phyloP scores from a whole-genome alignment of 257 asterid genomes.

The Solanum rostratum region DNA sequence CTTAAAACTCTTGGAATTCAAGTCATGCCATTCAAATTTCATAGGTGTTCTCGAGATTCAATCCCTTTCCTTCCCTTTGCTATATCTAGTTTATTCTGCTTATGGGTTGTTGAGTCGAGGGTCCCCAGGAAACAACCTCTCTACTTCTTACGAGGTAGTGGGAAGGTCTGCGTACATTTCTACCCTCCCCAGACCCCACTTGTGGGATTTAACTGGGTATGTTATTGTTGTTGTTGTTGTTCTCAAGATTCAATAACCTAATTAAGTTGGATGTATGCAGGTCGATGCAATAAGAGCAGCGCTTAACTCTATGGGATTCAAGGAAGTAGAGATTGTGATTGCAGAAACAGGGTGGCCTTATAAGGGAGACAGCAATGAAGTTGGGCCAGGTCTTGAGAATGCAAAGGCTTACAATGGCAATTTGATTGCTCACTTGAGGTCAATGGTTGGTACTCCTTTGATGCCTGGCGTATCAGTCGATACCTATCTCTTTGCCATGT shows the following conservation, averaged over 20 bases:
- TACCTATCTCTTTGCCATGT: constrained; percentile 57
- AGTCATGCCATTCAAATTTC: not conserved
- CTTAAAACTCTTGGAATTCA: not conserved
- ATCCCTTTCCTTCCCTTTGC: no score
- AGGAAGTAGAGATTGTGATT: constrained; percentile 52
- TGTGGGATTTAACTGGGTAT: no score
- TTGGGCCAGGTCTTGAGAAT: constrained; percentile 55
- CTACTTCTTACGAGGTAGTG: no score
- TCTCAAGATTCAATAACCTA: not conserved
- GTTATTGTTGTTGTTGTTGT: no score
- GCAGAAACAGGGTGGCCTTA: constrained; percentile 87
- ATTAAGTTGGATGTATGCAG: constrained; percentile 10
- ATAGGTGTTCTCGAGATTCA: not conserved
- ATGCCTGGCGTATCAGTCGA: constrained; percentile 66
- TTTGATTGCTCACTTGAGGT: constrained; percentile 44
- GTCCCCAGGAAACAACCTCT: no score
- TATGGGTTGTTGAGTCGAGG: no score
- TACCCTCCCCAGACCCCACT: no score
- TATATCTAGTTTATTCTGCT: no score
- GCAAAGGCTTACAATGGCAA: constrained; percentile 58
- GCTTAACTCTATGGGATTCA: constrained; percentile 39
- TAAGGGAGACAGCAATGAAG: constrained; percentile 54
- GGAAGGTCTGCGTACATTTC: no score
- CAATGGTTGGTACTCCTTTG: constrained; percentile 64
- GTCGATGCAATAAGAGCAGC: constrained; percentile 61